phyloP scores from a whole-genome alignment of 2,329 filamentous ascomycete genomes.

The Fusarium sp. region DNA sequence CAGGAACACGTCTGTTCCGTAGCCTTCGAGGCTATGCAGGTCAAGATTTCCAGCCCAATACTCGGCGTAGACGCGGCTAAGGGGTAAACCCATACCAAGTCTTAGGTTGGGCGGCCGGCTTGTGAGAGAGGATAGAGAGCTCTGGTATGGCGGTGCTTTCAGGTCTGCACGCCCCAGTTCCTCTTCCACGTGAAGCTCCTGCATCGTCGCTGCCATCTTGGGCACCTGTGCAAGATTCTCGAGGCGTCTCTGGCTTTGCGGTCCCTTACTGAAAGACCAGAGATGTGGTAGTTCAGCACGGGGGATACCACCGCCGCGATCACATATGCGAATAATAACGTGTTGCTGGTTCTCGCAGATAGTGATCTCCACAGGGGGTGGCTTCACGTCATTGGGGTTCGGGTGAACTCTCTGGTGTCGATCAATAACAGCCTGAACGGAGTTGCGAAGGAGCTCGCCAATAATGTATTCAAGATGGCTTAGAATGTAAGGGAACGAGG shows the following conservation, averaged over 20 bases:
- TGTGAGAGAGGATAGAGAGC: slow-evolving; percentile 82
- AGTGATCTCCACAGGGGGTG: slow-evolving; percentile 90
- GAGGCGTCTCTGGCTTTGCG: slow-evolving; percentile 80
- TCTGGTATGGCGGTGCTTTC: slow-evolving; percentile 57
- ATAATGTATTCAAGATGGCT: slow-evolving; percentile 98
- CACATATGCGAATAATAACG: slow-evolving; percentile 95
- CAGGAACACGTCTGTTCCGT: slow-evolving; percentile 94
- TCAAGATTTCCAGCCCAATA: slow-evolving; percentile 97
- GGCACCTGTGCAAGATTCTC: slow-evolving; percentile 88
- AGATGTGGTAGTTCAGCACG: slow-evolving; percentile 86
- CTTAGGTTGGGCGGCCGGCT: slow-evolving; percentile 86
- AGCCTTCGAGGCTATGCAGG: slow-evolving; percentile 92
- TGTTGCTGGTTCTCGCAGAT: slow-evolving; percentile 95
- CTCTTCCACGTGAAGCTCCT: slow-evolving; percentile 75
- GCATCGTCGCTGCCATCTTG: slow-evolving; percentile 90
- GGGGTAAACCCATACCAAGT: slow-evolving; percentile 90
- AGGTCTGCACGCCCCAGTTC: slow-evolving; percentile 55
- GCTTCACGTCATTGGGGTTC: slow-evolving; percentile 49
- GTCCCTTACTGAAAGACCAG: slow-evolving; percentile 97
- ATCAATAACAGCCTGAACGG: slow-evolving; percentile 91
- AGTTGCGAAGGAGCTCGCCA: slow-evolving; percentile 93
- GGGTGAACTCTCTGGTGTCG: slow-evolving; percentile 62
- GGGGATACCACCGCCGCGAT: slow-evolving; percentile 92
- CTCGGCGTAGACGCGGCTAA: slow-evolving; percentile 95
- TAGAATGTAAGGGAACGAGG: slow-evolving; percentile 95